Conservation (phyloP, 768 basidiomycete genomes). For the Ramaria rubella region DNA sequence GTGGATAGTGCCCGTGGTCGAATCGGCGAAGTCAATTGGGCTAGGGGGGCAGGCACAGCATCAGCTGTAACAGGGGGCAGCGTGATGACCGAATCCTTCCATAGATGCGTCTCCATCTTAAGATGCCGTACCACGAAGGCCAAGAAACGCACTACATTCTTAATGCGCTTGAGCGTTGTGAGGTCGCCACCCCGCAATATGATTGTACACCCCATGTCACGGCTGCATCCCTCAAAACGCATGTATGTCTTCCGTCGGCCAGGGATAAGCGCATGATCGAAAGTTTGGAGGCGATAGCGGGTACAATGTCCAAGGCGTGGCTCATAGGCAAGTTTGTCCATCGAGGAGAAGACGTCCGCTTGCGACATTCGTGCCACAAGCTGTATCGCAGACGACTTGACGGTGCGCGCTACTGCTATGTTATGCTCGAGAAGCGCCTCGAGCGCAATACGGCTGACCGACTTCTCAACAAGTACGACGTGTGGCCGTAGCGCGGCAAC, state of each 20-base stretch:
- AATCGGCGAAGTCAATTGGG: neutral
- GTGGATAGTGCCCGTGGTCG: slow-evolving; percentile 10
- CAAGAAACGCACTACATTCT: slow-evolving; percentile 89
- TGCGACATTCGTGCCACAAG: slow-evolving; percentile 92
- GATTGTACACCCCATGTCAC: slow-evolving; percentile 92
- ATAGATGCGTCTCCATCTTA: slow-evolving; percentile 89
- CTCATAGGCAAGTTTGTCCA: slow-evolving; percentile 87
- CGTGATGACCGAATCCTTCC: slow-evolving; percentile 83
- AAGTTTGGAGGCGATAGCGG: slow-evolving; percentile 84
- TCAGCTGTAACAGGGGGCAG: slow-evolving; percentile 59
- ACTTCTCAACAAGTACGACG: slow-evolving; percentile 85
- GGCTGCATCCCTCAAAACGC: slow-evolving; percentile 94
- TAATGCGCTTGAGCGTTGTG: slow-evolving; percentile 74
- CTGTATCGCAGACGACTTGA: slow-evolving; percentile 81
- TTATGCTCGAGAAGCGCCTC: slow-evolving; percentile 79
- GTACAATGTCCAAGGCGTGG: slow-evolving; percentile 85
- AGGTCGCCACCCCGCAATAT: slow-evolving; percentile 83
- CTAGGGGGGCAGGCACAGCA: slow-evolving; percentile 47
- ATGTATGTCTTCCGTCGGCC: slow-evolving; percentile 92
- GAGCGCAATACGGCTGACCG: slow-evolving; percentile 84
- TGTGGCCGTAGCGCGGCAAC: slow-evolving; percentile 91
- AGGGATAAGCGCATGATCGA: slow-evolving; percentile 91
- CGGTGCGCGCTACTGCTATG: slow-evolving; percentile 84
- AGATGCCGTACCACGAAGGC: slow-evolving; percentile 89
- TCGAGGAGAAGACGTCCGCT: slow-evolving; percentile 90